Evolutionary conservation across 352 stramenopile species (phyloP).

Genomic region (Phytophthora citrophthora): DNA sequence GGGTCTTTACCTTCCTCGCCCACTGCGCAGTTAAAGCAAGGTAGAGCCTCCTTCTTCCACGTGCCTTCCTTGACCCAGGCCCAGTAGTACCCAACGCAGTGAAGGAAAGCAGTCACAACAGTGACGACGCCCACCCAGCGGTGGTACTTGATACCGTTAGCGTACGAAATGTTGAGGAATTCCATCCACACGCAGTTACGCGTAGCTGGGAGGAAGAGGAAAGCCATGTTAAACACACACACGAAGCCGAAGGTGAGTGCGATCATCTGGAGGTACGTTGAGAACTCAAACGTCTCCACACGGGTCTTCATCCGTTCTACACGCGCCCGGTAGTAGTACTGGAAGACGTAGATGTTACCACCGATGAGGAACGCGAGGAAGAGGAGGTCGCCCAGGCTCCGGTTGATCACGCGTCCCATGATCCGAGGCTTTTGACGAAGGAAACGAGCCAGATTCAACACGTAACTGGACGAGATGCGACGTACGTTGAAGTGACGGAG

Average conservation of each 20-base stretch:
- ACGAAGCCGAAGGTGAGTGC: constrained; percentile 41
- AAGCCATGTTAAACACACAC: constrained; percentile 58
- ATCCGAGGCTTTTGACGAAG: constrained; percentile 54
- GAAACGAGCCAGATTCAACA: constrained; percentile 33
- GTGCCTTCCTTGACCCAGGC: constrained; percentile 28
- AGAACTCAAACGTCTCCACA: constrained; percentile 16
- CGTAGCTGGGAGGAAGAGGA: constrained; percentile 51
- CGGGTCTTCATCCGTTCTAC: constrained; percentile 23
- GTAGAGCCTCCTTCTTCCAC: constrained; percentile 35
- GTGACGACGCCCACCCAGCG: constrained; percentile 49
- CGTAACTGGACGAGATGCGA: constrained; percentile 35
- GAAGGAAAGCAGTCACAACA: constrained; percentile 41
- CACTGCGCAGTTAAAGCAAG: constrained; percentile 54
- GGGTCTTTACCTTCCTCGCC: constrained; percentile 28
- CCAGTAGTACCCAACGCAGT: constrained; percentile 42
- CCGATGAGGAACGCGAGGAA: constrained; percentile 37
- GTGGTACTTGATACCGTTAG: constrained; percentile 62
- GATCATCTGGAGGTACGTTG: constrained; percentile 38
- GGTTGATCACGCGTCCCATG: constrained; percentile 32
- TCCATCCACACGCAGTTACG: constrained; percentile 65
- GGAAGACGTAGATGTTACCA: constrained; percentile 46
- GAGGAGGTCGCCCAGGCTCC: constrained; percentile 39
- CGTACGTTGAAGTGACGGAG: constrained; percentile 46
- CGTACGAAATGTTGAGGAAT: constrained; percentile 63
- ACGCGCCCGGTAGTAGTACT: constrained; percentile 21